Evolutionary conservation across 2,329 filamentous ascomycete species (phyloP).

Genomic region (Aureobasidium sp.): DNA sequence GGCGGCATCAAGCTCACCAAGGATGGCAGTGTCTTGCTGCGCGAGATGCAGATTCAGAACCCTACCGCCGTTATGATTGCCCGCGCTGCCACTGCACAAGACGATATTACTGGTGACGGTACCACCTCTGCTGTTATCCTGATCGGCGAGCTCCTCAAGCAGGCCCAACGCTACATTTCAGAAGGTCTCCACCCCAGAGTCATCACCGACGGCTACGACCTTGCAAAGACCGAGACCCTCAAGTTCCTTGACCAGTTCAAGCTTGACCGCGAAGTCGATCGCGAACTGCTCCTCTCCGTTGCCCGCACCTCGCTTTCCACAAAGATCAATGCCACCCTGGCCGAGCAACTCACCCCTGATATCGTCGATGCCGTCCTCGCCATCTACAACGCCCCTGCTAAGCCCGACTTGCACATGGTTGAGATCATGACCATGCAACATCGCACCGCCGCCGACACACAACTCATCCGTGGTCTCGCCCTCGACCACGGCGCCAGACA

Average conservation of each 20-base stretch:
- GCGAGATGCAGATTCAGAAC: slow-evolving; percentile 91
- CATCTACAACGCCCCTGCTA: slow-evolving; percentile 80
- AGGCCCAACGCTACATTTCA: slow-evolving; percentile 90
- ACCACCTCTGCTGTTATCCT: slow-evolving; percentile 93
- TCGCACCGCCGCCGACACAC: slow-evolving; percentile 88
- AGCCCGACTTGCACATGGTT: slow-evolving; percentile 97
- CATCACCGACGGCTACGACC: slow-evolving; percentile 95
- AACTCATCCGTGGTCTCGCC: slow-evolving; percentile 85
- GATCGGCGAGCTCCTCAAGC: slow-evolving; percentile 94
- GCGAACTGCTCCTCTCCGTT: slow-evolving; percentile 87
- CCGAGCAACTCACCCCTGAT: slow-evolving; percentile 82
- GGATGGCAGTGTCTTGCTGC: slow-evolving; percentile 80
- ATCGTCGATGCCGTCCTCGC: slow-evolving; percentile 95
- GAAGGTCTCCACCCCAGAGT: slow-evolving; percentile 96
- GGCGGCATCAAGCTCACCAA: slow-evolving; percentile 94
- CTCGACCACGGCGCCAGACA: slow-evolving; percentile 93
- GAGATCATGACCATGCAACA: slow-evolving; percentile 99
- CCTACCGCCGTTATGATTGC: slow-evolving; percentile 83
- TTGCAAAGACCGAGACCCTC: slow-evolving; percentile 85
- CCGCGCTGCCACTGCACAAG: slow-evolving; percentile 85
- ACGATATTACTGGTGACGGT: slow-evolving; percentile 96
- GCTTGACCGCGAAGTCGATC: slow-evolving; percentile 75
- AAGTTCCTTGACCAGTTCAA: slow-evolving; percentile 97
- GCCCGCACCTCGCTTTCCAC: slow-evolving; percentile 91
- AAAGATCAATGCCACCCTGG: slow-evolving; percentile 83